These are phyloP conservation scores for Sclerotinia subarctica DNA, from an alignment of 2,329 filamentous ascomycete genomes.

Conservation along the genomic window DNA sequence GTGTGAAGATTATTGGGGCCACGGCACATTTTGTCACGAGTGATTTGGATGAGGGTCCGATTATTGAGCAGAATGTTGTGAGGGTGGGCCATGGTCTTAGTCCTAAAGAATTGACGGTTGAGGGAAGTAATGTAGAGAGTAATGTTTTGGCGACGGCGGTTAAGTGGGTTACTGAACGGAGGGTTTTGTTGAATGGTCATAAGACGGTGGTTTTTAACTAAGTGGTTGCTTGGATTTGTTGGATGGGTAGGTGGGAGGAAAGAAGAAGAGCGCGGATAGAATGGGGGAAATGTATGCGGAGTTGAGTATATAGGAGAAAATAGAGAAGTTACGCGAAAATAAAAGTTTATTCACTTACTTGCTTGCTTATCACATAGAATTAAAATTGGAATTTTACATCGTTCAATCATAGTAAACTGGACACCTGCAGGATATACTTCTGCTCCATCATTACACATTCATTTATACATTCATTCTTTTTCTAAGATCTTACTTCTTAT, in stretches of 20 bases:
- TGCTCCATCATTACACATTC: no score
- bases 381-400: no score
- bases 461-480: no score
- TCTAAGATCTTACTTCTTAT: no score
- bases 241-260: no score
- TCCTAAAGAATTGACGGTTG: conserved; percentile 71
- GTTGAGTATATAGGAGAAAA: not conserved
- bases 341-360: no score
- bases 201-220: conserved; percentile 73
- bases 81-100: conserved; percentile 75
- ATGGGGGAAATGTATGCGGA: not conserved
- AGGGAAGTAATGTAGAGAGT: conserved; percentile 80
- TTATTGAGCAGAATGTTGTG: conserved; percentile 80
- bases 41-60: conserved; percentile 81
- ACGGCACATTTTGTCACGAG: conserved; percentile 85
- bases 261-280: not conserved
- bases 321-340: not conserved
- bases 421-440: no score
- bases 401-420: no score
- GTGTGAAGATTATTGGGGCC: conserved; percentile 85
- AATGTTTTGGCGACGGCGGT: conserved; percentile 78
- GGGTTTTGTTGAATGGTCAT: conserved; percentile 72
- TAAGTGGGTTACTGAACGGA: conserved; percentile 77
- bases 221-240: not conserved
- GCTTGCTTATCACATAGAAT: no score